Evolutionary conservation across 1,284 basidiomycete genomes (phyloP).

Genomic region (Earliella scabrosa): DNA sequence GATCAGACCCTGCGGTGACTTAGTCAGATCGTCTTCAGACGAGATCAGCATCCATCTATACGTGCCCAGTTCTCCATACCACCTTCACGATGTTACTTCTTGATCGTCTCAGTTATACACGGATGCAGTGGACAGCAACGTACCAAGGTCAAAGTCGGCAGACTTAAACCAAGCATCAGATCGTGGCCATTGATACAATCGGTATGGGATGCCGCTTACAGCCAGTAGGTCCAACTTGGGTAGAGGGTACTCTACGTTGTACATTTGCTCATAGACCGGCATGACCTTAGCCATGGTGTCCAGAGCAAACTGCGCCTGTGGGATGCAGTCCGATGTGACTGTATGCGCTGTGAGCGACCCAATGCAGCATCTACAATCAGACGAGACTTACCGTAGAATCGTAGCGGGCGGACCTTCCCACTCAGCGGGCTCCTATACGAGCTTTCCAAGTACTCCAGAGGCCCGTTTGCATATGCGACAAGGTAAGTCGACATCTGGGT

Average conservation of each 20-base stretch:
- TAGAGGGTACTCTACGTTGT: conserved; percentile 89
- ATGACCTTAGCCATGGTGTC: conserved; percentile 88
- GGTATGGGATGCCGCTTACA: conserved; percentile 34
- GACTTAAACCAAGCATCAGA: conserved; percentile 37
- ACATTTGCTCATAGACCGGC: conserved; percentile 90
- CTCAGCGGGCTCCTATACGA: conserved; percentile 84
- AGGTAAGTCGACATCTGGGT: conserved; percentile 86
- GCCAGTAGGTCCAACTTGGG: conserved; percentile 92
- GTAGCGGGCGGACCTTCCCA: conserved; percentile 80
- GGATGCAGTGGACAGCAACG: too few relatives aligned
- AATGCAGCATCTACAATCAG: too few relatives aligned
- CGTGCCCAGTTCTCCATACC: conserved; percentile 91
- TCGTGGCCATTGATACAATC: background rate
- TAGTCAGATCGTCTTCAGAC: background rate
- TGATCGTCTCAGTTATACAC: too few relatives aligned
- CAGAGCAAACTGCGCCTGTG: conserved; percentile 82
- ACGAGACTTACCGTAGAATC: conserved; percentile 70
- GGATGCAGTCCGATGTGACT: conserved; percentile 84
- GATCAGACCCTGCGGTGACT: conserved; percentile 73
- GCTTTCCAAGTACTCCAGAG: conserved; percentile 75
- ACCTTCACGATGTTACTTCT: conserved; percentile 40
- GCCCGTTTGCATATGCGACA: conserved; percentile 90
- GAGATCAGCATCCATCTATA: too few relatives aligned
- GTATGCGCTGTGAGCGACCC: conserved; percentile 28
- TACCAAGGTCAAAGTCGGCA: conserved; percentile 86